A percentile compares a stretch with the other conserved stretches of the same genome.
Conservation (phyloP, 441 rosid genomes). For the Arabidopsis lyrata region DNA sequence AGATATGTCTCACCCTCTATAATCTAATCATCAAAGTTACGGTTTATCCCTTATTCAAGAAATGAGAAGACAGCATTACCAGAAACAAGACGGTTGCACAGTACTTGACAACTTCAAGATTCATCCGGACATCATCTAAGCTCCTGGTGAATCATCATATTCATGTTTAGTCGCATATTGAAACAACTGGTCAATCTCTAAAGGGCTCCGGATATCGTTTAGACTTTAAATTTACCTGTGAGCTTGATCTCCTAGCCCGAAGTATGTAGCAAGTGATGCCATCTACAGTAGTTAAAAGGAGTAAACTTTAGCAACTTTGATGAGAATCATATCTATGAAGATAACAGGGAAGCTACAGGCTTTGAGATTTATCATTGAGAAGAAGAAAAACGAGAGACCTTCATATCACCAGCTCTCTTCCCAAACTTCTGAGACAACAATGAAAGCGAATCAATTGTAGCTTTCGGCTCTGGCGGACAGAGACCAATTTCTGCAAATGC, state of each 20-base stretch:
- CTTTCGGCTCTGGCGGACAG: conserved; percentile 74
- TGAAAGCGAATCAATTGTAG: conserved; percentile 67
- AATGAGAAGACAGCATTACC: conserved; percentile 41
- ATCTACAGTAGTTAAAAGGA: conserved; percentile 50
- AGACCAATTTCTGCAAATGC: conserved; percentile 67
- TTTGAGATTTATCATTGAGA: background rate
- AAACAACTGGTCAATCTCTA: background rate
- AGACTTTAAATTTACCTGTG: conserved; percentile 56
- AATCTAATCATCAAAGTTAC: background rate
- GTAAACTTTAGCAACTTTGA: background rate
- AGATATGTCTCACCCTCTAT: background rate
- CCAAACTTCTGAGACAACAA: conserved; percentile 82
- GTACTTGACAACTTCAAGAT: conserved; percentile 58
- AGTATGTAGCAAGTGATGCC: conserved; percentile 87
- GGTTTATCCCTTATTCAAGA: background rate
- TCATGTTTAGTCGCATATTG: background rate
- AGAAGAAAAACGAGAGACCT: conserved; percentile 48
- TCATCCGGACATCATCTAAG: conserved; percentile 59
- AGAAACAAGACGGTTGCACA: conserved; percentile 62
- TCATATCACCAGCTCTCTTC: conserved; percentile 92
- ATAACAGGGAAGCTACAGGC: conserved; percentile 12
- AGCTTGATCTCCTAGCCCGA: conserved; percentile 71
- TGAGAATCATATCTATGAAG: background rate
- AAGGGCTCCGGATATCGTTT: background rate
- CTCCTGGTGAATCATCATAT: conserved; percentile 44